These are phyloP conservation scores for Globisporangium takayamanum DNA, from an alignment of 352 stramenopile genomes.

Conservation along the genomic window DNA sequence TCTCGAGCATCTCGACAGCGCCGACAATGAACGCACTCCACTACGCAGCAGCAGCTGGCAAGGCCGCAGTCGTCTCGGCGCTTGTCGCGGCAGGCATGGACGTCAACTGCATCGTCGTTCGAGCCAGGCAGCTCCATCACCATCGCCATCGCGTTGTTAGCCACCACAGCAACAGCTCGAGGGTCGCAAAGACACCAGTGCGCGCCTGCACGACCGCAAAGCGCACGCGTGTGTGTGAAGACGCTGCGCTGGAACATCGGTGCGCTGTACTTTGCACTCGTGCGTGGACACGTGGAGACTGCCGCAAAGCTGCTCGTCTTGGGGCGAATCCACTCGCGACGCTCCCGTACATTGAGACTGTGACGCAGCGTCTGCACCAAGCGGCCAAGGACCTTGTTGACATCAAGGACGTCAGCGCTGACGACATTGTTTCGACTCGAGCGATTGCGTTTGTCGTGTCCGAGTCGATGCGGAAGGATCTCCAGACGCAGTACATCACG, in stretches of 20 bases:
- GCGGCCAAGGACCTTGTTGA: too few relatives aligned
- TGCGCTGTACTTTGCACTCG: slow-evolving; percentile 45
- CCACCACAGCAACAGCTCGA: background rate
- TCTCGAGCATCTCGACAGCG: slow-evolving; percentile 31
- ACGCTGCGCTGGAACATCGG: slow-evolving; percentile 18
- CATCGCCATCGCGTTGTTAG: background rate
- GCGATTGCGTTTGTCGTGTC: slow-evolving; percentile 13
- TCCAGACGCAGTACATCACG: slow-evolving; percentile 12
- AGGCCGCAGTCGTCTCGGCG: slow-evolving; percentile 32
- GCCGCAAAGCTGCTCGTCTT: slow-evolving; percentile 50
- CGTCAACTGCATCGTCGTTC: slow-evolving; percentile 34
- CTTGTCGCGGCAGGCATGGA: slow-evolving; percentile 50
- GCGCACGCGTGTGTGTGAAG: background rate
- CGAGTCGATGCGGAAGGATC: slow-evolving; percentile 21
- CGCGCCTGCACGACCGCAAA: background rate
- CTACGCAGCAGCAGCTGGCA: slow-evolving; percentile 36
- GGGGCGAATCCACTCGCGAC: slow-evolving; percentile 36
- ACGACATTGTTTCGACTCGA: background rate
- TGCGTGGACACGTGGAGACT: slow-evolving; percentile 45
- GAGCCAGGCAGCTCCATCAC: background rate
- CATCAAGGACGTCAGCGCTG: background rate
- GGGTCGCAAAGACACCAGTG: background rate
- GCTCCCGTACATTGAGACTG: slow-evolving; percentile 24
- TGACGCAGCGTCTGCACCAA: background rate
- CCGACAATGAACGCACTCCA: slow-evolving; percentile 41